Conservation (phyloP, 192 early-diverging fungal species). For the Rhizoclosmatium globosum region DNA sequence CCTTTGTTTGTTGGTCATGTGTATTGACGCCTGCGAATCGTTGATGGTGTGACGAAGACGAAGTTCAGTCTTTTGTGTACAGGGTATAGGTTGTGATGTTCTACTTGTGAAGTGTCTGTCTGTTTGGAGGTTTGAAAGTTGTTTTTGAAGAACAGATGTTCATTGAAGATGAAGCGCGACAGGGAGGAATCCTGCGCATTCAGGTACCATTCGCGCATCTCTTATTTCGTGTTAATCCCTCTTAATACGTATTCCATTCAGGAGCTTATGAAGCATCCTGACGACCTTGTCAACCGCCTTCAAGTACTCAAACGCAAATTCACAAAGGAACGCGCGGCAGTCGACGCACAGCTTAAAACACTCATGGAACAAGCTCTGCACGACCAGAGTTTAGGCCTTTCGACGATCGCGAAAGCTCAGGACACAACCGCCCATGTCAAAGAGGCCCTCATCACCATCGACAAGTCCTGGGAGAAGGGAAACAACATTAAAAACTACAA, state of each 20-base stretch:
- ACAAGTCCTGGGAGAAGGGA: slow-evolving; percentile 85
- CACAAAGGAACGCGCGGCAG: slow-evolving; percentile 85
- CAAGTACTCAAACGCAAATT: slow-evolving; percentile 81
- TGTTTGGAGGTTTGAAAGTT: no score
- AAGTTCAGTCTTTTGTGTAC: no score
- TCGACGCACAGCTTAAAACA: slow-evolving; percentile 96
- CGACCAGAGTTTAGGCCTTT: slow-evolving; percentile 15
- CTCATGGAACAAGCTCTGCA: slow-evolving; percentile 73
- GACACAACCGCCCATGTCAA: slow-evolving; percentile 51
- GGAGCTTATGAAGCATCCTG: slow-evolving; percentile 90
- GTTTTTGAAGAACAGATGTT: slow-evolving; percentile 9
- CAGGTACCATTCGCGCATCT: background rate
- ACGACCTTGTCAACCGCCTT: slow-evolving; percentile 91
- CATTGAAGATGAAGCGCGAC: slow-evolving; percentile 35
- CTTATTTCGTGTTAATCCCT: background rate
- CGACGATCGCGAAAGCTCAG: slow-evolving; percentile 14
- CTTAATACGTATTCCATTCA: slow-evolving; percentile 33
- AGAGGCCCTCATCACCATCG: slow-evolving; percentile 75
- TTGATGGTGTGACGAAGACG: no score
- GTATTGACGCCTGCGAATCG: no score
- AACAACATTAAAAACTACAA: slow-evolving; percentile 90
- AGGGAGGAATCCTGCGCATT: slow-evolving; percentile 21
- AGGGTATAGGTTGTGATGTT: no score
- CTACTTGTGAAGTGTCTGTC: no score
- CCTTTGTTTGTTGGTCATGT: no score